phyloP scores from a whole-genome alignment of 345 rosid species.

The Salix brachista region DNA sequence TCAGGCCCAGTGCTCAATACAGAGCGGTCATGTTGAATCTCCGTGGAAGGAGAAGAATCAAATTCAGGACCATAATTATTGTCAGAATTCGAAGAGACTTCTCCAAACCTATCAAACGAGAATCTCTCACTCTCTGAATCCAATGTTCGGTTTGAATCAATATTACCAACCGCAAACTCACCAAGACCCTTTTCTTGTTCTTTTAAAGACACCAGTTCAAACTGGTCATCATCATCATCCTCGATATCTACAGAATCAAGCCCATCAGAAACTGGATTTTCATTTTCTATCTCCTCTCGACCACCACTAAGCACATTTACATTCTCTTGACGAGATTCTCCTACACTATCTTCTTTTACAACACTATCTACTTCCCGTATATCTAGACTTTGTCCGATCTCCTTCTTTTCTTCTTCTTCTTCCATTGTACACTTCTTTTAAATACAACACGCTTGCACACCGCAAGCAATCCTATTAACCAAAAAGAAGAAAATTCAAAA shows the following conservation, averaged over 20 bases:
- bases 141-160: constrained; percentile 36
- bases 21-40: constrained; percentile 37
- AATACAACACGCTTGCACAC: constrained; percentile 31
- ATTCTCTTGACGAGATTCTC: constrained; percentile 34
- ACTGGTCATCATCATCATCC: constrained; percentile 53
- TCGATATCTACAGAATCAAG: constrained; percentile 28
- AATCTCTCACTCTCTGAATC: constrained; percentile 43
- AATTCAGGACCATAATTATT: constrained; percentile 24
- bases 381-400: constrained; percentile 31
- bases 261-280: constrained; percentile 26
- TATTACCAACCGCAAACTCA: constrained; percentile 25
- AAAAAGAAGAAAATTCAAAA: constrained; percentile 1
- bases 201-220: constrained; percentile 76
- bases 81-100: constrained; percentile 29
- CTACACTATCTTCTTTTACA: constrained; percentile 37
- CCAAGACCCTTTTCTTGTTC: constrained; percentile 51
- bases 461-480: constrained; percentile 27
- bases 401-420: constrained; percentile 66
- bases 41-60: constrained; percentile 44
- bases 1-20: constrained; percentile 58
- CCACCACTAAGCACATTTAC: constrained; percentile 22
- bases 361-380: constrained; percentile 23
- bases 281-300: constrained; percentile 21
- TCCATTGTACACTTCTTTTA: constrained; percentile 43
- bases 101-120: constrained; percentile 34